Evolutionary conservation across 768 basidiomycete genomes (phyloP).

Genomic region (Trametes punicea): DNA sequence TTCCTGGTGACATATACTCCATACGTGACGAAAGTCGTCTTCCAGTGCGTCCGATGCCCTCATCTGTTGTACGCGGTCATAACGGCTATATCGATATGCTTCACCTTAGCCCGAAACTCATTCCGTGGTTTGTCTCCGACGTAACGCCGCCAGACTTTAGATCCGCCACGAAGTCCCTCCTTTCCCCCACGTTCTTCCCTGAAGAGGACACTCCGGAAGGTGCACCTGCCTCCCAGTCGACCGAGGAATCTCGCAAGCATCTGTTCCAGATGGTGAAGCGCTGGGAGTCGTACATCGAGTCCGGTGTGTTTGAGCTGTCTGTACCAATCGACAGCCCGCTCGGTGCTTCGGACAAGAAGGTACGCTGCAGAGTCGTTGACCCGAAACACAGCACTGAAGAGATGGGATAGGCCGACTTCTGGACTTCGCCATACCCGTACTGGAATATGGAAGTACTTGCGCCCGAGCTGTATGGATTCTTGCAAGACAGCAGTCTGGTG

Average conservation of each 20-base stretch:
- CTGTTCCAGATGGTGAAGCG: conserved; percentile 61
- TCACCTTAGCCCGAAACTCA: conserved; percentile 74
- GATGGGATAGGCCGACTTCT: conserved; percentile 43
- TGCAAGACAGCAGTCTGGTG: conserved; percentile 62
- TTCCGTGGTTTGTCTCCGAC: conserved; percentile 98
- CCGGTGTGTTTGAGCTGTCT: conserved; percentile 70
- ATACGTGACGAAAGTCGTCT: conserved; percentile 75
- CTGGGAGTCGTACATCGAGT: conserved; percentile 69
- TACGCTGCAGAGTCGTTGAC: background rate
- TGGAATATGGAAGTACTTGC: conserved; percentile 65
- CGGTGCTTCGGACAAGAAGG: conserved; percentile 42
- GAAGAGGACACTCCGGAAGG: conserved; percentile 16
- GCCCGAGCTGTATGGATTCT: conserved; percentile 44
- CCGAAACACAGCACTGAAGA: background rate
- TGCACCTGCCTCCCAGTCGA: conserved; percentile 25
- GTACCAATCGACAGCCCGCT: conserved; percentile 58
- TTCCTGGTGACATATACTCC: conserved; percentile 90
- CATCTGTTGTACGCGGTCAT: background rate
- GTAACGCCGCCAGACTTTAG: conserved; percentile 86
- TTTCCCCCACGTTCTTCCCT: conserved; percentile 62
- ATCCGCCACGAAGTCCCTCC: conserved; percentile 52
- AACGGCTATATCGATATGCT: background rate
- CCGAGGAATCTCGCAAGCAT: conserved; percentile 35
- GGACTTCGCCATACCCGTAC: conserved; percentile 75
- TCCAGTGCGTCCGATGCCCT: conserved; percentile 62